Conservation (phyloP, 192 early-diverging fungal genomes). For the Paraglomus brasilianum region DNA sequence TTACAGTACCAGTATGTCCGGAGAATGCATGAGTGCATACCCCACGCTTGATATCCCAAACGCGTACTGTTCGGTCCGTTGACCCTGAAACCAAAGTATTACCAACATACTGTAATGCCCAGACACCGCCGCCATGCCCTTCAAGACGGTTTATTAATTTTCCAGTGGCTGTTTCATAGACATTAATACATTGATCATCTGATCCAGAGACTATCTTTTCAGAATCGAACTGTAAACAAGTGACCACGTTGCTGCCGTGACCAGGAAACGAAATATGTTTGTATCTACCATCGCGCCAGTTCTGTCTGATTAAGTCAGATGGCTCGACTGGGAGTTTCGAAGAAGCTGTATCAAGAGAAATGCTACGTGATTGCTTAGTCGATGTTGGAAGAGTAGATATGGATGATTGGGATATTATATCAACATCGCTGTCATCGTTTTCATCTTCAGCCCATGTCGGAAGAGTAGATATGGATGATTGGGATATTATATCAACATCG, state of each 20-base stretch:
- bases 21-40: conserved; percentile 90
- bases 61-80: conserved; percentile 91
- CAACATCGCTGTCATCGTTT: conserved; percentile 43
- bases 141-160: conserved; percentile 64
- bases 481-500: conserved; percentile 41
- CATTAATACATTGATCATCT: conserved; percentile 90
- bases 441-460: conserved; percentile 18
- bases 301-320: conserved; percentile 68
- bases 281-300: conserved; percentile 78
- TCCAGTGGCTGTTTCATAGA: conserved; percentile 89
- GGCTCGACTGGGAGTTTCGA: conserved; percentile 39
- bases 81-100: conserved; percentile 90
- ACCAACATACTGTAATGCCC: conserved; percentile 92
- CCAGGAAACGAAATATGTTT: conserved; percentile 80
- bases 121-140: conserved; percentile 95
- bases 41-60: conserved; percentile 94
- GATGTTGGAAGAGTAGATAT: conserved; percentile 32
- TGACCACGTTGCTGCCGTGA: conserved; percentile 83
- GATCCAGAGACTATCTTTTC: conserved; percentile 94
- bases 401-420: conserved; percentile 41
- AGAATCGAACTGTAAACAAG: conserved; percentile 95
- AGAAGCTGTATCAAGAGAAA: conserved; percentile 31
- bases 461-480: conserved; percentile 36
- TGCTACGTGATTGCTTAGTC: conserved; percentile 30
- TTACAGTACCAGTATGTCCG: conserved; percentile 93